phyloP scores from a whole-genome alignment of 306 rosid genomes.

The Ceratonia siliqua region DNA sequence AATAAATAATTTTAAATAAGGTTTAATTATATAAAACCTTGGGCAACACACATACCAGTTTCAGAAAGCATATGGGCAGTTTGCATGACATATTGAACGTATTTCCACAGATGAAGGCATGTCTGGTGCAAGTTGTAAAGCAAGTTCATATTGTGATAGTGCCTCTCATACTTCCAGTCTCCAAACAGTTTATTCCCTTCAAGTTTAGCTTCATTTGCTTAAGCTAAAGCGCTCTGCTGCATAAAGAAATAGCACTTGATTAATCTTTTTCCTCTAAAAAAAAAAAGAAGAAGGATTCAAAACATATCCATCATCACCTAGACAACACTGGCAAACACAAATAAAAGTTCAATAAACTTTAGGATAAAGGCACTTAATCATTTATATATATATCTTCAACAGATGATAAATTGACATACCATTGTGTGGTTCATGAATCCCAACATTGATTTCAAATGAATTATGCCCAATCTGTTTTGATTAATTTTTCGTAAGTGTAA shows the following conservation, averaged over 20 bases:
- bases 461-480: not conserved
- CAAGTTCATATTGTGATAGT: conserved; percentile 57
- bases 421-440: not conserved
- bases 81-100: conserved; percentile 71
- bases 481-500: not conserved
- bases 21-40: too few species aligned
- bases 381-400: not conserved
- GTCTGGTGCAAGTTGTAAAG: conserved; percentile 64
- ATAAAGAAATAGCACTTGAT: conserved; percentile 2
- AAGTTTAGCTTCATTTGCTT: conserved; percentile 70
- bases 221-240: conserved; percentile 60
- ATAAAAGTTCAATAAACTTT: not conserved
- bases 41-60: conserved; percentile 80
- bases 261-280: not conserved
- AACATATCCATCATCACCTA: not conserved
- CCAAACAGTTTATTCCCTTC: conserved; percentile 75
- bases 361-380: not conserved
- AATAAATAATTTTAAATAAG: too few species aligned
- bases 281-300: not conserved
- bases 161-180: conserved; percentile 74
- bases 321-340: not conserved
- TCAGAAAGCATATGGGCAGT: conserved; percentile 64
- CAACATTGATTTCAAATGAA: not conserved
- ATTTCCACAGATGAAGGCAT: conserved; percentile 66
- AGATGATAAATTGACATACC: not conserved